Conservation (phyloP, 176 grass and related monocot species). For the Triticum monococcum region DNA sequence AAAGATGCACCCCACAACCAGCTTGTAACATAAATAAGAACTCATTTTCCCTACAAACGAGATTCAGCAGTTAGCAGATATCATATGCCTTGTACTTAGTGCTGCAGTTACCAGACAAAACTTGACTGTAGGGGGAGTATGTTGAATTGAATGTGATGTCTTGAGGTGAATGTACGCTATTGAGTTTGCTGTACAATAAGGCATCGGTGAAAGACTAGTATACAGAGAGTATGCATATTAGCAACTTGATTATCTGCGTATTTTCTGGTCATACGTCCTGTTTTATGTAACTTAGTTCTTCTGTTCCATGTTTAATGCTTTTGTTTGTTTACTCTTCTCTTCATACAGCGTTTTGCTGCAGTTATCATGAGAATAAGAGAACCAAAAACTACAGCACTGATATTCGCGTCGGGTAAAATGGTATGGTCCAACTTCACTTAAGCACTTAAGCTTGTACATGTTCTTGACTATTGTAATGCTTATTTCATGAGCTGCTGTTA, state of each 20-base stretch:
- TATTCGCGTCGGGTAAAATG: constrained; percentile 99
- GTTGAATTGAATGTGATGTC: not conserved
- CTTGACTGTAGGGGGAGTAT: not conserved
- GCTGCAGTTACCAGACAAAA: not conserved
- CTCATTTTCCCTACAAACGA: not conserved
- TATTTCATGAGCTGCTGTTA: not conserved
- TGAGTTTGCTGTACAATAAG: not conserved
- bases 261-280: not conserved
- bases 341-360: constrained; percentile 91
- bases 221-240: not conserved
- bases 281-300: not conserved
- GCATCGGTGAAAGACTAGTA: not conserved
- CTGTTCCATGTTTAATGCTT: not conserved
- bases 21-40: not conserved
- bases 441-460: not conserved
- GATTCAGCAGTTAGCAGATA: not conserved
- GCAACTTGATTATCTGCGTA: not conserved
- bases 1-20: not conserved
- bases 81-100: not conserved
- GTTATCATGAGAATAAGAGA: constrained; percentile 99
- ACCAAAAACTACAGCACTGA: constrained; percentile 96
- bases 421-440: constrained; percentile 34
- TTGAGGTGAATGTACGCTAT: not conserved
- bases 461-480: not conserved
- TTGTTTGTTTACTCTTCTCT: constrained; percentile 26